Base-by-base conservation (phyloP, 768 basidiomycete species). In the Termitomyces sp. region DNA sequence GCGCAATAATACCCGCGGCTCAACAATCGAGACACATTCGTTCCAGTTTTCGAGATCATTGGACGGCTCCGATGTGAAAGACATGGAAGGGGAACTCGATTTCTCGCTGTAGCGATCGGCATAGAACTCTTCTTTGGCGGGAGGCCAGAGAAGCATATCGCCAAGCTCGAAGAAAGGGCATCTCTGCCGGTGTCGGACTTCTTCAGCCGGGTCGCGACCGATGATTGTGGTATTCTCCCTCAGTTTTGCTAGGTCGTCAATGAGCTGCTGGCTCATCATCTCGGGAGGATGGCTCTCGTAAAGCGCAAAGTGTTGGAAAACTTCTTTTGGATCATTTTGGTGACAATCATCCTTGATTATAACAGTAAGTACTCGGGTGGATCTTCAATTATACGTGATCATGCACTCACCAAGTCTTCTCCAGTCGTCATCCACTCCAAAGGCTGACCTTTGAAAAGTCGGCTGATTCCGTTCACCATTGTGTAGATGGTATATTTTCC, bases 181-280 rank as follows among this genome's bases (percentile, higher is more conserved):
- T 15, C 8, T 31, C 5, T 11, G 50, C 14, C 48, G n/a, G 23
- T 17, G 14, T 28, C 14, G 28, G 19, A n/a, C 50, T 14, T 42
- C 37, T 11, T 15, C 40, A n/a, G n/a, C 26, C 11, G 33, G 3
- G 21, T 43, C 1, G 11, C 33, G 17, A 9, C 26, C 17, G 42
- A 43, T 15, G n/a, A 43, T 33, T 19, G 26, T 53, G 14, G 59
- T 53, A 14, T 41, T 28, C 14, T 56, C 42, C 35, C 59, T 50
- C 28, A 56, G 46, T 14, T 53, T 47, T n/a, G 55, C 49, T 5
- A 59, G 44, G 14, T 51, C 51, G 7, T 44, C 14, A 52, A 43
- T 35, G 26, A 56, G 42, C 10, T 31, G 11, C 12, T 42, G 44
- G n/a, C 33, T 17, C 31, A 14, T 1, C 38, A 11, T 9, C 17